A percentile compares a stretch with the other conserved stretches of the same genome.
phyloP scores from a whole-genome alignment of 2,329 filamentous ascomycete species.

The Penicillium sp. region DNA sequence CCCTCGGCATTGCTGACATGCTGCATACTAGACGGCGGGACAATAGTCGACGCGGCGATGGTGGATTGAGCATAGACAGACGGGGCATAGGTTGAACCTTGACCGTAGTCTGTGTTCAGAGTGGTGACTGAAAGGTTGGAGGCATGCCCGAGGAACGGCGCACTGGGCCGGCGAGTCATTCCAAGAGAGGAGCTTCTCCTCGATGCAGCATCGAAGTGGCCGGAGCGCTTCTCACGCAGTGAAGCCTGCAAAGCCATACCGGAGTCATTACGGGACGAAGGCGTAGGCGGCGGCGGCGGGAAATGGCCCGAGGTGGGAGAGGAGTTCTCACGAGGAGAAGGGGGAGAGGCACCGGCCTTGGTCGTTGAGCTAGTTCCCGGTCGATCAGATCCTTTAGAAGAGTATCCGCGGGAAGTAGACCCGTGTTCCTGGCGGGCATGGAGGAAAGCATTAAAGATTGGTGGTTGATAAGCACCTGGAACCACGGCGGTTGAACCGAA shows the following conservation, averaged over 20 bases:
- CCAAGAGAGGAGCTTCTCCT: conserved; percentile 92
- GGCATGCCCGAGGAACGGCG: conserved; percentile 69
- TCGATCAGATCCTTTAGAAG: conserved; percentile 56
- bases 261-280: conserved; percentile 86
- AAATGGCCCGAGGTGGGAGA: conserved; percentile 80
- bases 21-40: conserved; percentile 43
- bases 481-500: conserved; percentile 68
- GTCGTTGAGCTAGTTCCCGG: conserved; percentile 68
- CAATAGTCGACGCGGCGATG: conserved; percentile 50
- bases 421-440: conserved; percentile 65
- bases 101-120: conserved; percentile 40
- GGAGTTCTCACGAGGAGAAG: conserved; percentile 61
- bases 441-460: conserved; percentile 89
- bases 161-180: conserved; percentile 64
- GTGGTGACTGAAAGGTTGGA: conserved; percentile 46
- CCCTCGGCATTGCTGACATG: conserved; percentile 42
- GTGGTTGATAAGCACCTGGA: conserved; percentile 52
- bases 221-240: conserved; percentile 88
- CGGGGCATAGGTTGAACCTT: conserved; percentile 47
- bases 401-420: conserved; percentile 45
- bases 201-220: conserved; percentile 79
- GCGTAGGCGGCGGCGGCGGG: conserved; percentile 70
- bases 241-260: conserved; percentile 83
- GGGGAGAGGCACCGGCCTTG: conserved; percentile 51
- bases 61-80: conserved; percentile 52